Percentiles rank a stretch among this genome's conserved stretches.
These are phyloP conservation scores for Castanea mollissima DNA, from an alignment of 306 rosid genomes.

Conservation along the genomic window DNA sequence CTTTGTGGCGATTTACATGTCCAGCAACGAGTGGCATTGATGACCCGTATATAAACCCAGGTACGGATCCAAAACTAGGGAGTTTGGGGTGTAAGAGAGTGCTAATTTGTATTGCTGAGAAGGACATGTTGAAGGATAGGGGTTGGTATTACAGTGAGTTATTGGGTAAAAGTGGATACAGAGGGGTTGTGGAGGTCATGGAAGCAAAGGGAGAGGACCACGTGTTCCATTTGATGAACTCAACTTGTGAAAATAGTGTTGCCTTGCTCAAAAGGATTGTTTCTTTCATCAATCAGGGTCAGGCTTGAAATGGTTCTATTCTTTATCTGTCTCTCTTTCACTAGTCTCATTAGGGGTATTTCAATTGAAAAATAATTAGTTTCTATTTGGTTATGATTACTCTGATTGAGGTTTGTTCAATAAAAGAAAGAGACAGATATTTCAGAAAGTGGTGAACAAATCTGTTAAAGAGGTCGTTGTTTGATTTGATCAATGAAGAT, in stretches of 20 bases:
- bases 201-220: constrained; percentile 54
- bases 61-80: constrained; percentile 48
- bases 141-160: constrained; percentile 45
- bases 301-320: background rate
- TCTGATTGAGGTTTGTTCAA: too few species aligned
- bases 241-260: constrained; percentile 31
- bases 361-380: too few species aligned
- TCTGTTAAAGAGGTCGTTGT: too few species aligned
- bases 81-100: constrained; percentile 43
- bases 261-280: constrained; percentile 33
- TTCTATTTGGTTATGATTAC: too few species aligned
- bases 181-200: constrained; percentile 40
- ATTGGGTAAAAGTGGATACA: constrained; percentile 49
- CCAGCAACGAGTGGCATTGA: constrained; percentile 46
- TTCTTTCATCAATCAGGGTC: constrained; percentile 32
- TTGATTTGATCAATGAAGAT: too few species aligned
- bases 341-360: too few species aligned
- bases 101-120: constrained; percentile 62
- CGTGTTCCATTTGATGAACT: constrained; percentile 54
- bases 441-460: too few species aligned
- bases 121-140: constrained; percentile 51
- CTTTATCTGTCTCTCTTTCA: too few species aligned
- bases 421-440: too few species aligned
- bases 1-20: constrained; percentile 48
- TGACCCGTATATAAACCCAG: constrained; percentile 64